These are phyloP conservation scores for Vaccinium corymbosum DNA, from an alignment of 148 eudicot species.

Conservation along the genomic window DNA sequence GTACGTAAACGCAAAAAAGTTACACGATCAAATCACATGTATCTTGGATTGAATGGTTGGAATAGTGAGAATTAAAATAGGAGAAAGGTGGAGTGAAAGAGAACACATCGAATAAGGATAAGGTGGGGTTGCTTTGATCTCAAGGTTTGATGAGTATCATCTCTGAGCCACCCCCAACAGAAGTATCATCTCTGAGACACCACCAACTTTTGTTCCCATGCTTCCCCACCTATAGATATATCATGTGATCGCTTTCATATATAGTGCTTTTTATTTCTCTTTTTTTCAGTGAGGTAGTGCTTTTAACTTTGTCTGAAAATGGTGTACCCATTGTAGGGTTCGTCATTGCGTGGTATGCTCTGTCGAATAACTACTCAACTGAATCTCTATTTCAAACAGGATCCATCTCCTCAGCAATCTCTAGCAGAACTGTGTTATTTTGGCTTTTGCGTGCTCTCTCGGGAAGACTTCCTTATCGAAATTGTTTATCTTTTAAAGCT, in stretches of 20 bases:
- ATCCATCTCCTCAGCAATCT: no score
- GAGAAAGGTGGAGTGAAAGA: neutral
- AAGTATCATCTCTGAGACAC: neutral
- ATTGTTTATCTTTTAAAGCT: neutral
- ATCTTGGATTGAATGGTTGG: no score
- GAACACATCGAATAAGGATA: no score
- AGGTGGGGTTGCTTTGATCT: neutral
- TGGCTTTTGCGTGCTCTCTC: neutral
- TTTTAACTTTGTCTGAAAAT: no score
- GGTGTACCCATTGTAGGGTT: no score
- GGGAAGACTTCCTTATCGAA: neutral
- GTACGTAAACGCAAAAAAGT: neutral
- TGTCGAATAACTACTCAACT: no score
- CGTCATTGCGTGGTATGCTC: no score
- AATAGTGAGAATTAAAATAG: no score
- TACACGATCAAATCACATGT: neutral
- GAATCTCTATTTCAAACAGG: no score
- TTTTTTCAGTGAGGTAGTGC: no score
- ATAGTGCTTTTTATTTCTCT: neutral
- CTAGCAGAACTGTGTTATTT: no score
- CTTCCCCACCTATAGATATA: neutral
- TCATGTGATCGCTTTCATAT: neutral
- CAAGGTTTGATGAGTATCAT: neutral
- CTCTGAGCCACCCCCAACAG: neutral
- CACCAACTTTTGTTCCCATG: neutral